Percentiles rank a stretch among this genome's conserved stretches.
Evolutionary conservation across 1,284 basidiomycete genomes (phyloP).

Genomic region (Cerioporus squamosus): DNA sequence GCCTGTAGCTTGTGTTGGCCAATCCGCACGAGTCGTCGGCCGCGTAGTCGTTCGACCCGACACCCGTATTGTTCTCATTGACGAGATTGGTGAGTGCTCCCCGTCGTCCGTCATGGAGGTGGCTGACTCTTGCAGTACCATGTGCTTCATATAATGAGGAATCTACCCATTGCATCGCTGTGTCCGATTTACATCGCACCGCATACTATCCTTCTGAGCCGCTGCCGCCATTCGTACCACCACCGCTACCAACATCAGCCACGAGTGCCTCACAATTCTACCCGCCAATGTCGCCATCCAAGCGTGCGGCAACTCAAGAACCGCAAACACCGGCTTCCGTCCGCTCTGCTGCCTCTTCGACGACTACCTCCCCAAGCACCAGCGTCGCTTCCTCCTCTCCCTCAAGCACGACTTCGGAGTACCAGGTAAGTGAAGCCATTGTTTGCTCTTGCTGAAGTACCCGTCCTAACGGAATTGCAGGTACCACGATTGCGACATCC

Average conservation of each 20-base stretch:
- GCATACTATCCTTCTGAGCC: conserved; percentile 47
- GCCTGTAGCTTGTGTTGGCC: conserved; percentile 52
- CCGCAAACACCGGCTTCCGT: conserved; percentile 17
- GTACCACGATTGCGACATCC: conserved; percentile 65
- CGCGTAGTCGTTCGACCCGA: conserved; percentile 47
- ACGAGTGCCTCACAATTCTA: not conserved
- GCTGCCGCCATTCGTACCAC: conserved; percentile 51
- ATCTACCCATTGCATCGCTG: conserved; percentile 58
- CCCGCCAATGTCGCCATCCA: conserved; percentile 5
- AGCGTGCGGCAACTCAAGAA: not conserved
- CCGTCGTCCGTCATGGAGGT: not conserved
- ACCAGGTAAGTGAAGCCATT: not conserved
- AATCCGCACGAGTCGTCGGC: conserved; percentile 53
- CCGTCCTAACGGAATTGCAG: not conserved
- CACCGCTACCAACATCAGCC: conserved; percentile 9
- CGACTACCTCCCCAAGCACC: conserved; percentile 16
- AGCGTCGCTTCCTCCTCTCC: conserved; percentile 12
- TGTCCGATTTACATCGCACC: conserved; percentile 55
- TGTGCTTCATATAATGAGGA: conserved; percentile 63
- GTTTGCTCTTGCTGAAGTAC: no score
- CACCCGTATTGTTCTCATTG: conserved; percentile 50
- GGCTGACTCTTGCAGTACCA: conserved; percentile 34
- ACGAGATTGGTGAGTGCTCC: conserved; percentile 36
- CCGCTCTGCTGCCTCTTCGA: conserved; percentile 5
- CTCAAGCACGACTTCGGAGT: not conserved